Conservation (phyloP, 2,329 filamentous ascomycete species). For the Lachnellula arida region DNA sequence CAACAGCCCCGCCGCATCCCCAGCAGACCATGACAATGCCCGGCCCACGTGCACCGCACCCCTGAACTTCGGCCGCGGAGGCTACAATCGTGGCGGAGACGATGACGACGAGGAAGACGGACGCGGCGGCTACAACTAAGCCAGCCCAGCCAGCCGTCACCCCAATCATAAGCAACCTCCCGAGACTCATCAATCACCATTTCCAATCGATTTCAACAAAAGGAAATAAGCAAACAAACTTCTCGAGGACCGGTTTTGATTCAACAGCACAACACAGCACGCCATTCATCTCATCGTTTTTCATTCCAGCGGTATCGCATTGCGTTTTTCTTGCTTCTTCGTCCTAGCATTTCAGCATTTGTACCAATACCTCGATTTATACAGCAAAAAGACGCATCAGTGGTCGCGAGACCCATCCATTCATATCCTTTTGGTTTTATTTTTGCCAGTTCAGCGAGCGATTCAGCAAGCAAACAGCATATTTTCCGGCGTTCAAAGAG, state of each 20-base stretch:
- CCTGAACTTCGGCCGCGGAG: constrained; percentile 22
- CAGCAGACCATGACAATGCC: not conserved
- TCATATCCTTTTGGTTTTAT: not conserved
- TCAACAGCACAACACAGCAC: not conserved
- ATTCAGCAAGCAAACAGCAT: not conserved
- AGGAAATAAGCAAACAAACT: not conserved
- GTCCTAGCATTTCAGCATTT: not conserved
- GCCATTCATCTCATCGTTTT: too few species aligned
- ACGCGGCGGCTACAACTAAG: constrained; percentile 29
- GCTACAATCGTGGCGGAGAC: constrained; percentile 25
- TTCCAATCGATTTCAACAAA: not conserved
- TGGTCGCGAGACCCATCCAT: constrained; percentile 3
- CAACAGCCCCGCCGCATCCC: constrained; percentile 14
- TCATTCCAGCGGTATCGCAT: too few species aligned
- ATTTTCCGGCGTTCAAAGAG: constrained; percentile 19
- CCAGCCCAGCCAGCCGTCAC: too few species aligned
- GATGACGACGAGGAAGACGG: constrained; percentile 32
- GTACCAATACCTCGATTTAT: not conserved
- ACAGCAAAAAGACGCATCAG: constrained; percentile 4
- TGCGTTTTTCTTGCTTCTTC: not conserved
- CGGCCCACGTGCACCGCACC: not conserved
- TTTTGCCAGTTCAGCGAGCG: too few species aligned
- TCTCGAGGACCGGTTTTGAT: not conserved
- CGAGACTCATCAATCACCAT: not conserved
- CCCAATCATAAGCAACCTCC: not conserved